Evolutionary conservation across 1,284 basidiomycete species (phyloP).

Genomic region (Lentinula novae-zelandiae): DNA sequence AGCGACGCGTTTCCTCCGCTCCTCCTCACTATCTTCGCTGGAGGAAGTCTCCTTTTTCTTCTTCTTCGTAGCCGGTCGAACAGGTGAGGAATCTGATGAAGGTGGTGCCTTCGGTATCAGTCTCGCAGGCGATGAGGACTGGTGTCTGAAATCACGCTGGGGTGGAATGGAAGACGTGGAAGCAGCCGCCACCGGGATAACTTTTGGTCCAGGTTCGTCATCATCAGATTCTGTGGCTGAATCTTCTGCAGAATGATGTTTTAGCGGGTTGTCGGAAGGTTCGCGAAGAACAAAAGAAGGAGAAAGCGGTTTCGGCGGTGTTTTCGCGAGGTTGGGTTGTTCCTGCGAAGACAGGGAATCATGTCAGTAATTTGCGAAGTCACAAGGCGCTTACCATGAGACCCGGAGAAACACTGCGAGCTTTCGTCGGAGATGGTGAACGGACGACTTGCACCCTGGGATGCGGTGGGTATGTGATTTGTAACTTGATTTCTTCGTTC

Average conservation of each 20-base stretch:
- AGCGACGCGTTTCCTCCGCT: constrained; percentile 36
- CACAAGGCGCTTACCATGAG: constrained; percentile 8
- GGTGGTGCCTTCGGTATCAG: not conserved
- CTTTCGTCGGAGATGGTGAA: constrained; percentile 16
- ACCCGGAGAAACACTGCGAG: constrained; percentile 15
- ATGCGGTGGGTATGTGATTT: constrained; percentile 17
- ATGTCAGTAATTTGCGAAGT: not conserved
- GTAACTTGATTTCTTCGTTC: constrained; percentile 35
- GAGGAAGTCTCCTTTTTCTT: constrained; percentile 34
- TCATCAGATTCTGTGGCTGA: constrained; percentile 52
- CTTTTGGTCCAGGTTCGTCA: constrained; percentile 27
- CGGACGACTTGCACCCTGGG: not conserved
- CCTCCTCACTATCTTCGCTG: constrained; percentile 55
- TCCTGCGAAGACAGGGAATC: not conserved
- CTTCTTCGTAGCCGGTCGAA: constrained; percentile 46
- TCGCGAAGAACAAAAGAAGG: constrained; percentile 6
- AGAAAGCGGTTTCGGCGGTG: not conserved
- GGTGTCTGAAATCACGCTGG: not conserved
- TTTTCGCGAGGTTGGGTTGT: constrained; percentile 4
- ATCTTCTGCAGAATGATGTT: constrained; percentile 23
- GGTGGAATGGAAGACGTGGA: constrained; percentile 7
- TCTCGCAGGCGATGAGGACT: not conserved
- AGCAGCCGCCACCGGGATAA: constrained; percentile 17
- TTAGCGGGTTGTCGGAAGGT: constrained; percentile 14
- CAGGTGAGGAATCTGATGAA: constrained; percentile 43